Base-by-base conservation (phyloP, 2,329 filamentous ascomycete species). In the Monosporascus sp. region DNA sequence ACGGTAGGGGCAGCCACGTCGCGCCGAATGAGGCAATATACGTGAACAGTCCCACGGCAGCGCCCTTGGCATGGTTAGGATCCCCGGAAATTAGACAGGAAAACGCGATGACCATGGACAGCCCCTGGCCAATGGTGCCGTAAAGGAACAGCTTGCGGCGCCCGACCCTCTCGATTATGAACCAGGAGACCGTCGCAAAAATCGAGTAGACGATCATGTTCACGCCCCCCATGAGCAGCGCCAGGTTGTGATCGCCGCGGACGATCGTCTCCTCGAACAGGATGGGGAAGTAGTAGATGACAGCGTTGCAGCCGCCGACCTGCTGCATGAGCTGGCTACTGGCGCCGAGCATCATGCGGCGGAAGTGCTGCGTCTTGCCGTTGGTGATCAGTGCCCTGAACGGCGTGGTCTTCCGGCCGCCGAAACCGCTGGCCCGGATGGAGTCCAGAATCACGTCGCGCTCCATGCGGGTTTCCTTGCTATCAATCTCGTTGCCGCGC, bases 11-110 rank as follows among this genome's bases (percentile, higher is more conserved):
- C 7, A 86, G 66, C 77, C 82, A 86, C 1, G 81, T 83, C 0
- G 83, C 83, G 36, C 84, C 85, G 57, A 87, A 88, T 52, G 83
- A 84, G 5, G 83, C 82, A 62, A 88, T 88, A 69, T 87, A 88
- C 3, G 83, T 77, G 70, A 88, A 88, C 14, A 88, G 70, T 53
- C 84, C 85, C 3, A 86, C 83, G 1, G 83, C 83, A 0, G 86
- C 83, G 36, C 86, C 86, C 64, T 87, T 88, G 3, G 84, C 83
- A 7, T 84, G 74, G 1, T 81, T 69, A 0, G 75, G 76, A 1
- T 77, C 78, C 0, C 82, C 82, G 44, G 87, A 87, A n/a, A 89
- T 82, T 56, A 90, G 82, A 31, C 76, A 73, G 1, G 77, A 81
- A 60, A 88, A 88, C 2, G 77, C 74, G 22, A 86, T 68, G 65